These are phyloP conservation scores for Diutina sp. DNA, from an alignment of 1,139 yeast genomes.

Conservation along the genomic window DNA sequence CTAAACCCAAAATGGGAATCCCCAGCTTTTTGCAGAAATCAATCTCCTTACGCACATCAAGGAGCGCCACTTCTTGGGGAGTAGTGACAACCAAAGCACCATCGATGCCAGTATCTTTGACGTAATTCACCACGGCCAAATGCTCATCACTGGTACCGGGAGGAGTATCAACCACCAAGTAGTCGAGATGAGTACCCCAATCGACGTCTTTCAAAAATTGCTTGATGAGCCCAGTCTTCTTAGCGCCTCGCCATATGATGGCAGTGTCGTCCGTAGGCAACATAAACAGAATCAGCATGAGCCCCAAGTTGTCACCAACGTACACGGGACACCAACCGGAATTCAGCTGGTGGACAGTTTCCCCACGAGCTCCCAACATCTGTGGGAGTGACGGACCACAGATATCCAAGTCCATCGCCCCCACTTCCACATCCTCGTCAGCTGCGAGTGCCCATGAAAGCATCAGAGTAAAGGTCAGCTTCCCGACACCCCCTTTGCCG, in stretches of 20 bases:
- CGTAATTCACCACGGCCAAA: slow-evolving; percentile 72
- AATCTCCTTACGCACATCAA: slow-evolving; percentile 92
- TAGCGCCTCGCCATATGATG: slow-evolving; percentile 93
- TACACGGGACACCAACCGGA: slow-evolving; percentile 97
- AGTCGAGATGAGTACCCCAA: slow-evolving; percentile 85
- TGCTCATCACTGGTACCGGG: slow-evolving; percentile 99
- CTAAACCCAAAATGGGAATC: slow-evolving; percentile 75
- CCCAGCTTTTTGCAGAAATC: slow-evolving; percentile 90
- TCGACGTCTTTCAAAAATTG: slow-evolving; percentile 91
- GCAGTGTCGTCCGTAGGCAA: slow-evolving; percentile 91
- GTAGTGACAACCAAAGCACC: slow-evolving; percentile 95
- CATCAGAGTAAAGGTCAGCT: slow-evolving; percentile 91
- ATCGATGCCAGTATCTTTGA: slow-evolving; percentile 85
- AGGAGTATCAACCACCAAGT: slow-evolving; percentile 88
- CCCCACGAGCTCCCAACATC: slow-evolving; percentile 89
- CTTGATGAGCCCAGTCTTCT: slow-evolving; percentile 85
- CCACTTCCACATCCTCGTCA: slow-evolving; percentile 77
- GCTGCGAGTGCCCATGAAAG: slow-evolving; percentile 92
- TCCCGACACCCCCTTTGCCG: slow-evolving; percentile 98
- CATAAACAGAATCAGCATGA: slow-evolving; percentile 95
- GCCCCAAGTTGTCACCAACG: slow-evolving; percentile 86
- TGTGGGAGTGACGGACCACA: slow-evolving; percentile 96
- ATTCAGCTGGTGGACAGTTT: slow-evolving; percentile 76
- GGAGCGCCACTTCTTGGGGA: slow-evolving; percentile 91
- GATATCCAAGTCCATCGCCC: slow-evolving; percentile 93